Percentiles rank a stretch among this genome's conserved stretches.
Conservation (phyloP, 176 grass and related monocot genomes). For the Oryza officinalis region DNA sequence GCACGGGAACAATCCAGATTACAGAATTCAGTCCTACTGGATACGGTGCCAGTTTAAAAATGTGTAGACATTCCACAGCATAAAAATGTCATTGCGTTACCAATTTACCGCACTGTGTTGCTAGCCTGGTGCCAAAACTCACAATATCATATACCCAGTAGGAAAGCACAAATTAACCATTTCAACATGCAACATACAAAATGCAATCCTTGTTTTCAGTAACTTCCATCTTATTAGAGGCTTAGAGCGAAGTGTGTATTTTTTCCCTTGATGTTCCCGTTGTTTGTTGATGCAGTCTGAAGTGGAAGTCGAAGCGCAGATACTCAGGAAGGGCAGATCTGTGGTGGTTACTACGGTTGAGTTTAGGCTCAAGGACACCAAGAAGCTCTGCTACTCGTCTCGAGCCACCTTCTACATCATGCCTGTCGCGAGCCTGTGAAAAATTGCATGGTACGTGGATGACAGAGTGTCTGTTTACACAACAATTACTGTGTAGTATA, state of each 20-base stretch:
- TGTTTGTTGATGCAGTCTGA: constrained; percentile 40
- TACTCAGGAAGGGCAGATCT: constrained; percentile 52
- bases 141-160: not conserved
- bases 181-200: not conserved
- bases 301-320: constrained; percentile 40
- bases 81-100: not conserved
- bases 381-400: constrained; percentile 50
- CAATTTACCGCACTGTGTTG: not conserved
- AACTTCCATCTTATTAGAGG: not conserved
- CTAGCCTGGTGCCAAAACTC: not conserved
- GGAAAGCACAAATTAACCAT: not conserved
- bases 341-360: constrained; percentile 45
- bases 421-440: constrained; percentile 44
- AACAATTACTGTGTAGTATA: no score
- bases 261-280: not conserved
- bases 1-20: not conserved
- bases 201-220: not conserved
- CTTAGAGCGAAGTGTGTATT: no score
- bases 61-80: not conserved
- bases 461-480: not conserved
- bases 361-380: constrained; percentile 46
- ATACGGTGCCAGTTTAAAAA: no score
- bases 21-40: not conserved
- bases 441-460: not conserved
- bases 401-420: constrained; percentile 48